These are phyloP conservation scores for Cryptosporidium felis DNA, from an alignment of 169 alveolate genomes.

Conservation along the genomic window DNA sequence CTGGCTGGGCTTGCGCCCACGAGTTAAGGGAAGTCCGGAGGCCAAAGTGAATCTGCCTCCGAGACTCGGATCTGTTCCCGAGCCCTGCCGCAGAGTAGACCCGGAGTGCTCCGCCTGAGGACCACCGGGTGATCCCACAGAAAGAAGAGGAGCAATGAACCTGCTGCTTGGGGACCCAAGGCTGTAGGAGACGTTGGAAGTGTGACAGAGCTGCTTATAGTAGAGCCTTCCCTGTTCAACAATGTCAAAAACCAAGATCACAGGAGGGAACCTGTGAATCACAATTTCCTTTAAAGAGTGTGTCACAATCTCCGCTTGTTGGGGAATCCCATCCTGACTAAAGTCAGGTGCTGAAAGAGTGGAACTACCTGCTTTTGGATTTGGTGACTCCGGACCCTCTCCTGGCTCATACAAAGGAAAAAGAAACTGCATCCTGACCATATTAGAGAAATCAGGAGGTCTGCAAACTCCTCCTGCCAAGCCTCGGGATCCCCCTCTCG, in stretches of 20 bases:
- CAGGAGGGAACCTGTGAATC: conserved; percentile 74
- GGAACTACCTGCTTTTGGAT: neutral
- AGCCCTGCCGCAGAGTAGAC: conserved; percentile 61
- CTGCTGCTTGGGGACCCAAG: conserved; percentile 74
- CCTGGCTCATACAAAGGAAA: conserved; percentile 65
- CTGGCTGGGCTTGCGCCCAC: conserved; percentile 40
- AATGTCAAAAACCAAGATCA: conserved; percentile 76
- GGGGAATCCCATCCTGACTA: neutral
- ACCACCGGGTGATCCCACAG: conserved; percentile 10
- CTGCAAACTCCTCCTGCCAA: neutral
- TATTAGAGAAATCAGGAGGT: conserved; percentile 27
- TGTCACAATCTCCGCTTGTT: conserved; percentile 29
- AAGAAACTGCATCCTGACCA: conserved; percentile 43
- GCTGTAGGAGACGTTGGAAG: conserved; percentile 76
- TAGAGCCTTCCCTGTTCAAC: conserved; percentile 78
- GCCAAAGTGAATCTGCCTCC: conserved; percentile 72
- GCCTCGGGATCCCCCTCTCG: neutral
- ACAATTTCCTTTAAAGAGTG: conserved; percentile 75
- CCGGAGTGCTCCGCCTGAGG: conserved; percentile 34
- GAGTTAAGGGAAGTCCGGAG: conserved; percentile 5
- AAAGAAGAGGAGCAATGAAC: conserved; percentile 54
- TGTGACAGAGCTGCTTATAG: conserved; percentile 78
- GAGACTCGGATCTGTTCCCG: conserved; percentile 8
- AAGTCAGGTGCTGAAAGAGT: neutral
- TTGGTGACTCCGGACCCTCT: conserved; percentile 59